Evolutionary conservation across 2,329 filamentous ascomycete species (phyloP).

Genomic region (Aspergillus sp.): DNA sequence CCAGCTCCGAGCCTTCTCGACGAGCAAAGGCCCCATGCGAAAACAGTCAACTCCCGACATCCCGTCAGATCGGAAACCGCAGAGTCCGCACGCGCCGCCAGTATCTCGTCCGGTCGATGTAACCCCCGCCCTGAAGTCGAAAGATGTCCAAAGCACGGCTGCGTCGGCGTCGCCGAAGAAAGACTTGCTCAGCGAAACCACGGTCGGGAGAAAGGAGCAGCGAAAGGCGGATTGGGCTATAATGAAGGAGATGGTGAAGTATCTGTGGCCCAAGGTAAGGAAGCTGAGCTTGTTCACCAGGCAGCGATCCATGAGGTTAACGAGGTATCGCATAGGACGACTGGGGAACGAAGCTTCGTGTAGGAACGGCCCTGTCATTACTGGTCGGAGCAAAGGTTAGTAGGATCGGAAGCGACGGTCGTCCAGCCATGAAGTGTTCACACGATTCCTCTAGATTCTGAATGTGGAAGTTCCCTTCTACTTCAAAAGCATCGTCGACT

Average conservation of each 20-base stretch:
- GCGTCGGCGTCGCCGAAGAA: conserved; percentile 43
- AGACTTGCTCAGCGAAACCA: conserved; percentile 63
- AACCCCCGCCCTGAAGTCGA: conserved; percentile 18
- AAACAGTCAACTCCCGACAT: conserved; percentile 20
- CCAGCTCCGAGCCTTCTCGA: conserved; percentile 31
- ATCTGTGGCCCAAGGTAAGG: conserved; percentile 82
- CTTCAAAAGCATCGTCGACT: conserved; percentile 96
- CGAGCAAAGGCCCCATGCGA: conserved; percentile 16
- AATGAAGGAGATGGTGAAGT: conserved; percentile 94
- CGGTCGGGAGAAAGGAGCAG: conserved; percentile 75
- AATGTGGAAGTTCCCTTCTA: conserved; percentile 99
- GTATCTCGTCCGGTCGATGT: conserved; percentile 18
- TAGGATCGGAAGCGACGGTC: background rate
- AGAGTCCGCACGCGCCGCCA: conserved; percentile 11
- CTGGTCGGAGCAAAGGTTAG: conserved; percentile 80
- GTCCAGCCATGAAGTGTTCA: conserved; percentile 12
- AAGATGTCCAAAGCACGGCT: conserved; percentile 19
- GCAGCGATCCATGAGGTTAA: conserved; percentile 15
- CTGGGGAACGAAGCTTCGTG: conserved; percentile 76
- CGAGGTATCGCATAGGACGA: conserved; percentile 53
- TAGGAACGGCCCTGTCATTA: conserved; percentile 77
- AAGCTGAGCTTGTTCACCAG: background rate
- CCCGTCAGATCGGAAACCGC: conserved; percentile 11
- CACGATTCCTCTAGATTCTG: conserved; percentile 53
- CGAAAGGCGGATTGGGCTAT: conserved; percentile 97